Base-by-base conservation (phyloP, 73 alveolate genomes). In the Paramecium biaurelia region DNA sequence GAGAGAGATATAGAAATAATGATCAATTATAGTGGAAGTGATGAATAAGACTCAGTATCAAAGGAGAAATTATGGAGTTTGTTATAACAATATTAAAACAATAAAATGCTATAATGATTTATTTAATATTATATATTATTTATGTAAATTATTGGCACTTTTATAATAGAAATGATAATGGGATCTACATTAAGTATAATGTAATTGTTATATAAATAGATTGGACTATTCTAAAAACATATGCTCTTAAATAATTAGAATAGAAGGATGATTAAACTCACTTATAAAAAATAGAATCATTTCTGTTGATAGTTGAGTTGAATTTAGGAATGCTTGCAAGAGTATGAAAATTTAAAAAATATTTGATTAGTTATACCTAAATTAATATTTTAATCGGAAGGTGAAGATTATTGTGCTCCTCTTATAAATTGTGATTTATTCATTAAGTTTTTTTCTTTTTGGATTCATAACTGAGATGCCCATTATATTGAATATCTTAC, bases 1-100 rank as follows among this genome's bases (percentile, higher is more conserved):
- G 90, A 79, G 20, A 79, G 90, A 79, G 90, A 79, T 79, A 43
- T 79, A n/a, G 90, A 79, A 21, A 79, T 79, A 2, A 79, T 79
- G 90, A 79, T 79, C 28, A 79, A 43, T 43, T 79, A 47, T 41
- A 30, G 76, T 23, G 90, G 90, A 14, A 35, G 59, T 35, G 58
- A 32, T 34, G 86, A 72, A 72, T 72, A 32, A 72, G 86, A 72
- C 7, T 30, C 32, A 12, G 86, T 72, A 14, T 35, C 59, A 35
- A 72, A 72, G 15, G 56, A 72, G 14, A 72, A 32, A 35, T 38
- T 72, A 35, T 72, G 86, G 86, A 72, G 58, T 21, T 37, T 72
- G 45, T 38, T 72, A 8, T 37, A 72, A 72, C 45, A 63, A 63
- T 63, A 63, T 63, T 63, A 63, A 63, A 63, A 63, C 45, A 63